Evolutionary conservation across 345 rosid genomes (phyloP), one percentile per base, ranked within the genome.

Genomic region (Dipteronia dyeriana): DNA sequence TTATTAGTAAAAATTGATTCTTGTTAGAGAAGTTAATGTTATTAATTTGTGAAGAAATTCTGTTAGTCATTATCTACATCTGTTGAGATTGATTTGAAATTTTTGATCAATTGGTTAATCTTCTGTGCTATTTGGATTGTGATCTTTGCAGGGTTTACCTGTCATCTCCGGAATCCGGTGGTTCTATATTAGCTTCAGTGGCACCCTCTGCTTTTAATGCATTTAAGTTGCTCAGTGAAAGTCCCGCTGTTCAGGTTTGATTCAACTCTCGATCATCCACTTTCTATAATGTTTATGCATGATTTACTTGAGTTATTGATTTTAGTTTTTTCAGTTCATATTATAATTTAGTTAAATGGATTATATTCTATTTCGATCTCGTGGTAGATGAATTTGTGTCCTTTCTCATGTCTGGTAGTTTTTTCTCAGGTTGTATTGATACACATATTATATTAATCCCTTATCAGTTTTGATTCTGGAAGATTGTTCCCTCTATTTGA

Each of bases 141-240:
- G 43, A 43, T 66, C 16, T 76, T 80, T 75, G 7, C 85, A 86
- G 96, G 87, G 84, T 83, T 22, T 91, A 73, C 82, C 31, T 82
- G 57, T 84, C 85, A 25, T 75, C 91, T 29, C 49, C 87, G 22
- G 73, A 69, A 51, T 73, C 76, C 3, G 47, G 45, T 8, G 85
- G 86, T 12, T 64, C 85, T 38, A 80, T 14, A 26, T 65, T 66
- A 16, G 17, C 51, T 74, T 45, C 87, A 34, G 82, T 75, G 66
- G 87, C 94, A 65, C 79, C 78, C 38, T 76, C 75, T 89, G 94
- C 96, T 12, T 38, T 87, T 26, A 81, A 75, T 74, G 97, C 96
- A 3, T 91, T 94, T 76, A 34, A 74, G 61, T 78, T 92, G 79
- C 86, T 94, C 5, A 86, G 81, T 79, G 91, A 89, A 68, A 88